These are phyloP conservation scores for Colletotrichum spinosum DNA, from an alignment of 2,329 filamentous ascomycete genomes.

Conservation along the genomic window DNA sequence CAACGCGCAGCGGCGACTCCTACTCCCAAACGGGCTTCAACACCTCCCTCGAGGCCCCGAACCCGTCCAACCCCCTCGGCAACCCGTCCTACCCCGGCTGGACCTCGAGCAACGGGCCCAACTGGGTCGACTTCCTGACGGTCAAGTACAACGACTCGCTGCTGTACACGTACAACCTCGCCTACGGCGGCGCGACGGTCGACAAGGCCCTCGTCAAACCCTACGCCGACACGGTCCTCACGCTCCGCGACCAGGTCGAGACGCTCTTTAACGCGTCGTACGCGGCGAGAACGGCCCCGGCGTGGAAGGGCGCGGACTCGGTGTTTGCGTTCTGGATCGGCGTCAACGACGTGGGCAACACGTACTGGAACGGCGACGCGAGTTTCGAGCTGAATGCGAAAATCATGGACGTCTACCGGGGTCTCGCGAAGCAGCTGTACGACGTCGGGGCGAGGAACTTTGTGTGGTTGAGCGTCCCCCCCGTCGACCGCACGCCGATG, in stretches of 20 bases:
- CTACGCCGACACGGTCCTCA: conserved; percentile 59
- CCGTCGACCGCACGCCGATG: conserved; percentile 65
- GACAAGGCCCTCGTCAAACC: conserved; percentile 63
- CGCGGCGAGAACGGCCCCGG: conserved; percentile 51
- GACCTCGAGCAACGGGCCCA: conserved; percentile 61
- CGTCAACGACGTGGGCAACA: conserved; percentile 67
- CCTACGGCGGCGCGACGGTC: conserved; percentile 65
- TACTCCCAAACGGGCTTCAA: conserved; percentile 62
- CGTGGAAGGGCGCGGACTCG: conserved; percentile 51
- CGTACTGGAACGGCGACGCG: conserved; percentile 50
- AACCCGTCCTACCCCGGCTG: conserved; percentile 68
- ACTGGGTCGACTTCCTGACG: conserved; percentile 64
- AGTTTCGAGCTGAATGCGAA: conserved; percentile 48
- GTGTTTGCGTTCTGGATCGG: conserved; percentile 65
- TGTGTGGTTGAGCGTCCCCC: conserved; percentile 69
- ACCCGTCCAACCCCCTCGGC: conserved; percentile 67
- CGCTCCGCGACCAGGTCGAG: conserved; percentile 62
- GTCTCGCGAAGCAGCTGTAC: conserved; percentile 60
- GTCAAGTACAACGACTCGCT: conserved; percentile 58
- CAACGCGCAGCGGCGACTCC: conserved; percentile 44
- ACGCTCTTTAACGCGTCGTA: conserved; percentile 34
- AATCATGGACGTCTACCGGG: conserved; percentile 58
- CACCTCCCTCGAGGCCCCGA: conserved; percentile 61
- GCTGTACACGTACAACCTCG: conserved; percentile 64
- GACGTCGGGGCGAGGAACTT: conserved; percentile 67